Evolutionary conservation across 768 basidiomycete species (phyloP), one percentile per base, ranked within the genome.

Genomic region (Gloeostereum incarnatum): DNA sequence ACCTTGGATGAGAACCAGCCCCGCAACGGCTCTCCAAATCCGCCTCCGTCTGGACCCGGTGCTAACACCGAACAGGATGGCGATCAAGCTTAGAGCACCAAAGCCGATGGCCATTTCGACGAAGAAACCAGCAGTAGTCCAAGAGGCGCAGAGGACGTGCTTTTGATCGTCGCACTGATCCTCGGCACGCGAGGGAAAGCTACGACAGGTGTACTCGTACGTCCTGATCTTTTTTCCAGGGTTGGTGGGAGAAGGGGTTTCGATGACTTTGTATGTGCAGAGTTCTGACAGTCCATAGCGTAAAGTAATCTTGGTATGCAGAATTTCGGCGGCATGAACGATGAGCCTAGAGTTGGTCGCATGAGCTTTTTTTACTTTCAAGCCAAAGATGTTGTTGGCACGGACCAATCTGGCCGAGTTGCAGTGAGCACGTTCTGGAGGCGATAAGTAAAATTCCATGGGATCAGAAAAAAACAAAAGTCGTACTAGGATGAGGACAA

Each of bases 1-100:
- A 80, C 83, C 71, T 49, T 83, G 77, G 14, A 85, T 49, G 11
- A 74, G 55, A 9, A 83, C 61, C 7, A 88, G 55, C 11, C 72
- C 74, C 6, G 81, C 81, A 1, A 81, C 78, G 1, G 73, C 78
- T 51, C 71, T 75, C 85, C 85, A 88, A 22, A 86, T 78, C 45
- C 85, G 72, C 41, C 82, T 65, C 46, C 85, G 66, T 36, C 84
- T 66, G 11, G 82, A 82, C 49, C 75, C 75, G 0, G 85, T 85
- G 50, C 71, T 82, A 14, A 84, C 67, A 3, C 85, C 84, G 41
- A 87, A 65, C 29, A 78, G 50, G 34, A 88, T 65, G 6, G 81
- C 62, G 1, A 67, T 49, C 25, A 82, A 57, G 3, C 81, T 72
- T 19, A 77, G 58, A 33, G 61, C 67, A 6, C 71, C 78, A 53